Evolutionary conservation across 1,284 basidiomycete genomes (phyloP), one percentile per base, ranked within the genome.

Genomic region (Lentinus polychrous): DNA sequence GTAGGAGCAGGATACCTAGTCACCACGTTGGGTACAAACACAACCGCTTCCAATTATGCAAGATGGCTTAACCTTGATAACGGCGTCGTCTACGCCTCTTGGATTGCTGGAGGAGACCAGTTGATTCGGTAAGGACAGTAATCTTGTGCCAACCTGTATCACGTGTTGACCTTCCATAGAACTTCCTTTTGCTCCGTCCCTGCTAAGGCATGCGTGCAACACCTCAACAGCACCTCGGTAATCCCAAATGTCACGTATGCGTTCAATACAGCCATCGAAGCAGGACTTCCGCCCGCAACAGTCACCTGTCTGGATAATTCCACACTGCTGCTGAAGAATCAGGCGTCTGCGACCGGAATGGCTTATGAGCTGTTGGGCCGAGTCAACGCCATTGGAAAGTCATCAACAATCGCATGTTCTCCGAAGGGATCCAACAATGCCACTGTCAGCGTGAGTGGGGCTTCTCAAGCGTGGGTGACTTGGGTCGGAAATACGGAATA

Each of bases 401-500:
- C 45, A 36, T 50, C 57, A 1, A 41, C 46, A 14, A 52, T 68
- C 8, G 40, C 53, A 1, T 79, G 76, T 52, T 60, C 65, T 31
- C 56, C 69, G 0, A 51, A 66, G 1, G 51, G 62, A 7, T 20
- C 51, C 11, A 34, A 20, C 11, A 86, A 84, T 52, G 82, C 81
- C 14, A 83, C 81, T 2, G 59, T 86, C 15, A 65, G 59, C 32
- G 72, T 79, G 4, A 59, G 59, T 0, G 66, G 66, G 32, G 66
- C 70, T 15, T 61, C 66, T 0, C 78, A 81, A 46, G 70, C 78
- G 0, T 82, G 75, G 77, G 65, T 86, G 52, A 72, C 75, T 3
- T 87, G 83, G 83, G 77, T 81, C 20, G 85, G 83, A 18, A 82
- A 72, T 23, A 88, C 86, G 11, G 73, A 86, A 46, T 88, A 79